Conservation (phyloP, 805 yeast species). For the Candida adriatica region DNA sequence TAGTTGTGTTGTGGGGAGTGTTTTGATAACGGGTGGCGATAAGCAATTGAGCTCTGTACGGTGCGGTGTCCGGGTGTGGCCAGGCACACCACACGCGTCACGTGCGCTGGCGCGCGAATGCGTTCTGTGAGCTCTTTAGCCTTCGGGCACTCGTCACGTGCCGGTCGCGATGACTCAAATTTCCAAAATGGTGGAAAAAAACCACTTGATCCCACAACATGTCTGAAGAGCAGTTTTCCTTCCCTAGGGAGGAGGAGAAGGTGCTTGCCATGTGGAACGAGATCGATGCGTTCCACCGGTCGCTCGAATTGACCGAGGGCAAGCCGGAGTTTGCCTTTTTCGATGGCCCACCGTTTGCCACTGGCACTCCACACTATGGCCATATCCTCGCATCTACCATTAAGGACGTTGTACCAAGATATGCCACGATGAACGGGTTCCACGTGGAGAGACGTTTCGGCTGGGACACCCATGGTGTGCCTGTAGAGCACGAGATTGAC, state of each 20-base stretch:
- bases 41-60: not conserved
- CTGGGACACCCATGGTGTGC: conserved; percentile 99
- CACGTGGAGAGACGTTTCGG: conserved; percentile 97
- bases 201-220: conserved; percentile 11
- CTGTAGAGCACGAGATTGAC: conserved; percentile 98
- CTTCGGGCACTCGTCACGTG: no score
- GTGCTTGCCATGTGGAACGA: conserved; percentile 80
- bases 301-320: conserved; percentile 76
- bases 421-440: conserved; percentile 95
- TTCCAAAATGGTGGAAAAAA: not conserved
- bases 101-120: no score
- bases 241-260: conserved; percentile 86
- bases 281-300: conserved; percentile 87
- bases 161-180: no score
- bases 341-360: conserved; percentile 99
- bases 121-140: no score
- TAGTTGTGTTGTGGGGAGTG: conserved; percentile 5
- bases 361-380: conserved; percentile 99
- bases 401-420: conserved; percentile 95
- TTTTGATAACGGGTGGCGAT: conserved; percentile 2
- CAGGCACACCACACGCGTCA: no score
- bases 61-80: conserved; percentile 1
- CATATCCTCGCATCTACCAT: conserved; percentile 95
- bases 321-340: conserved; percentile 86
- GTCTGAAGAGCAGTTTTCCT: conserved; percentile 50